Evolutionary conservation across 2,329 filamentous ascomycete species (phyloP).

Genomic region (Annulohypoxylon truncatum): DNA sequence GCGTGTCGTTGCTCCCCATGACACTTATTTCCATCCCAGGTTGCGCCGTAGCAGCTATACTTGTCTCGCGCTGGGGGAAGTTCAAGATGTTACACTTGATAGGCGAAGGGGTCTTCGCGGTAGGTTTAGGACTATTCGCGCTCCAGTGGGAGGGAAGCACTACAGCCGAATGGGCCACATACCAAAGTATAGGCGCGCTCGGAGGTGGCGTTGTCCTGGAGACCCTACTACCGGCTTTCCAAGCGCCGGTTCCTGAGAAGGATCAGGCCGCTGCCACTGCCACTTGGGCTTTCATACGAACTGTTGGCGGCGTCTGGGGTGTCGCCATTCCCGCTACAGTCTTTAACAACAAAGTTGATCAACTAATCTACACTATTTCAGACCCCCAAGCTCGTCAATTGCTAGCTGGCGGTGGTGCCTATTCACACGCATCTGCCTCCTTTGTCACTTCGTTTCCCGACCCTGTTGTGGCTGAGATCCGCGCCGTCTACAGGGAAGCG

Average conservation of each 20-base stretch:
- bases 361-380: not conserved
- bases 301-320: constrained; percentile 55
- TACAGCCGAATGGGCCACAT: constrained; percentile 51
- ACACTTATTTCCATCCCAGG: constrained; percentile 33
- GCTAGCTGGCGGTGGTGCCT: constrained; percentile 5
- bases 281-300: constrained; percentile 54
- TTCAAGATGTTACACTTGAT: constrained; percentile 43
- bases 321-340: constrained; percentile 54
- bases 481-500: constrained; percentile 10
- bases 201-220: constrained; percentile 55
- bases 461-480: not conserved
- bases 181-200: constrained; percentile 51
- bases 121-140: constrained; percentile 53
- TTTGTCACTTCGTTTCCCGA: not conserved
- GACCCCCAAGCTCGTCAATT: not conserved
- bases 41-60: constrained; percentile 27
- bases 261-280: constrained; percentile 49
- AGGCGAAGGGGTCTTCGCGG: constrained; percentile 46
- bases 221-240: constrained; percentile 53
- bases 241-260: constrained; percentile 47
- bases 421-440: constrained; percentile 4
- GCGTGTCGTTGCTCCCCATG: constrained; percentile 42
- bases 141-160: constrained; percentile 48
- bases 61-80: constrained; percentile 43
- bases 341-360: constrained; percentile 45